These are phyloP conservation scores for Prunus mume DNA, from an alignment of 306 rosid species.

Conservation along the genomic window DNA sequence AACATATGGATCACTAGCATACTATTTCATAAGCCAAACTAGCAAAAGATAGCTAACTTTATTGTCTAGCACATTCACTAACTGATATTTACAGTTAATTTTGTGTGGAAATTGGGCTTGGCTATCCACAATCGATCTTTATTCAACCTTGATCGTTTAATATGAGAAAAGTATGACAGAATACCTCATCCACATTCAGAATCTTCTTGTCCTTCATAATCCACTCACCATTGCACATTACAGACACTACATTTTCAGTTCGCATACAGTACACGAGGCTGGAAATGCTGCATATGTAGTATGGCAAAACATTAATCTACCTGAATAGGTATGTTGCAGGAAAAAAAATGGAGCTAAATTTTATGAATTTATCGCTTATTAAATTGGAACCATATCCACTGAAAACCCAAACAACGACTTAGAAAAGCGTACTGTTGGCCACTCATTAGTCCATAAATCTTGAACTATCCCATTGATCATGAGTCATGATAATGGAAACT, in stretches of 20 bases:
- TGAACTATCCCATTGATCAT: neutral
- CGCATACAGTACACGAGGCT: slow-evolving; percentile 80
- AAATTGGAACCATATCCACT: neutral
- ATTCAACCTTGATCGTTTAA: neutral
- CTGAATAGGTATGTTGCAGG: neutral
- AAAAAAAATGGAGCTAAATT: neutral
- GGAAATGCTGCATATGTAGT: slow-evolving; percentile 59
- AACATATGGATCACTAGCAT: neutral
- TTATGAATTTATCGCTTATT: neutral
- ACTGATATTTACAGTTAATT: neutral
- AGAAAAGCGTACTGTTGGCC: neutral
- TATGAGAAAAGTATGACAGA: slow-evolving; percentile 12
- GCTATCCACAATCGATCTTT: neutral
- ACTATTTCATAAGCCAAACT: neutral
- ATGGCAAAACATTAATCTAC: slow-evolving; percentile 18
- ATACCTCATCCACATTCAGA: slow-evolving; percentile 64
- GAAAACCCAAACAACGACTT: neutral
- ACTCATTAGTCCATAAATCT: neutral
- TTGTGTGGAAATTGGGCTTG: neutral
- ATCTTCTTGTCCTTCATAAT: slow-evolving; percentile 85
- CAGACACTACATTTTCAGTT: slow-evolving; percentile 68
- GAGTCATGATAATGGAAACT: neutral
- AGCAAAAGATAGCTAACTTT: neutral
- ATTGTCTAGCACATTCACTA: neutral
- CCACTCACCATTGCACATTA: slow-evolving; percentile 88